phyloP scores from a whole-genome alignment of 2,329 filamentous ascomycete genomes.

The Pseudogymnoascus sp. region DNA sequence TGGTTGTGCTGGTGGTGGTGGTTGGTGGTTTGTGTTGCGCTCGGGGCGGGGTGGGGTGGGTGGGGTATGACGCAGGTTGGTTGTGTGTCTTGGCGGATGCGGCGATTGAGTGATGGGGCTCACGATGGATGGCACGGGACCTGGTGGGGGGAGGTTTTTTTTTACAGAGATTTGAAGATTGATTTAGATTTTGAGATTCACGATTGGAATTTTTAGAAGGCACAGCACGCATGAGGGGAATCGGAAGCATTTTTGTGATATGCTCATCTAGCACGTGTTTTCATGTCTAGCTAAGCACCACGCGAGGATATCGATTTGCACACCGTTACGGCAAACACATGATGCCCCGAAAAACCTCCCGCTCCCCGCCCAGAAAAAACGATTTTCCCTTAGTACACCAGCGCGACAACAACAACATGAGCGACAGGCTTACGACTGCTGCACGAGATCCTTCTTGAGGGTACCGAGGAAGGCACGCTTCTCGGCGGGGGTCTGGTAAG shows the following conservation, averaged over 20 bases:
- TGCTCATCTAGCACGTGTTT: conserved; percentile 7
- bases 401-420: conserved; percentile 22
- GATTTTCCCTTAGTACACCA: conserved; percentile 7
- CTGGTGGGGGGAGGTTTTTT: background rate
- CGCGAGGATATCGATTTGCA: conserved; percentile 15
- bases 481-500: conserved; percentile 96
- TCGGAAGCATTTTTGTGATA: conserved; percentile 9
- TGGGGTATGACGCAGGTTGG: background rate
- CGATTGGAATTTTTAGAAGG: background rate
- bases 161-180: background rate
- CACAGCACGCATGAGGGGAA: background rate
- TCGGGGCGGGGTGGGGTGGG: background rate
- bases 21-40: background rate
- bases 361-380: conserved; percentile 20
- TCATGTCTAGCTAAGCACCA: conserved; percentile 11
- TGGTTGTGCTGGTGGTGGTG: background rate
- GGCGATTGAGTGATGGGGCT: background rate
- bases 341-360: conserved; percentile 18
- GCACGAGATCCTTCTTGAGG: conserved; percentile 92
- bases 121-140: background rate
- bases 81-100: background rate
- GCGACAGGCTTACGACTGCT: conserved; percentile 41
- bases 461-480: conserved; percentile 97
- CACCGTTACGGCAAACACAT: conserved; percentile 22
- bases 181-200: background rate